Evolutionary conservation across 495 filamentous ascomycete genomes (phyloP), one percentile per base, ranked within the genome.

Genomic region (Penicillium antarcticum): DNA sequence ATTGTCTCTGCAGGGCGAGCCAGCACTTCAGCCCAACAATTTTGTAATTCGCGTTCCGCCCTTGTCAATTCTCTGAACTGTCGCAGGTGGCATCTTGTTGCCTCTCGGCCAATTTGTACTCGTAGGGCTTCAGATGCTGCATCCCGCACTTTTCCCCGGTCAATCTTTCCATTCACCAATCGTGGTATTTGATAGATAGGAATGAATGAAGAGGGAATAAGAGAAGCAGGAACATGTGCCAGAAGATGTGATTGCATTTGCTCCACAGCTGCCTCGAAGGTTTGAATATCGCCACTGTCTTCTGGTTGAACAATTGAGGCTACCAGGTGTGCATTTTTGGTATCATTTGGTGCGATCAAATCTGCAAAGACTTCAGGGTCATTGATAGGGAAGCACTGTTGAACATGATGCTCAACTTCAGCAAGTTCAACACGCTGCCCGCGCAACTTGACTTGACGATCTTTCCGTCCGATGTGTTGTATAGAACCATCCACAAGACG

Each of bases 111-210:
- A 24, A 53, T 39, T 13, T 24, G 44, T 9, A 16, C 8, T 38
- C 33, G 17, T 1, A 52, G 24, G 4, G 4, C 35, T 5, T 41
- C n/a, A 1, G 34, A 47, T 11, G 23, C 48, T n/a, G 7, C 17
- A 5, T 45, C 24, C 14, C 8, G 31, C 32, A 59, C 4, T 26
- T 14, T 8, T 0, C 17, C 10, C 12, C 48, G 52, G 41, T 60
- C 29, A 1, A 56, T 17, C 21, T 60, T 60, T 26, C 57, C 52
- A 31, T 55, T 56, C 3, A 51, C 39, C 21, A 53, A 4, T 12
- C 48, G 48, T 14, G 57, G 57, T 7, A 60, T 26, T 4, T 56
- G 18, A 11, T 32, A 3, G 2, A 60, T 4, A 1, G 45, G 45
- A 7, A 55, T 2, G 18, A 56, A 46, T 8, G 43, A 21, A 23